These are phyloP conservation scores for Coniochaeta sp. DNA, from an alignment of 2,329 filamentous ascomycete genomes.

Conservation along the genomic window DNA sequence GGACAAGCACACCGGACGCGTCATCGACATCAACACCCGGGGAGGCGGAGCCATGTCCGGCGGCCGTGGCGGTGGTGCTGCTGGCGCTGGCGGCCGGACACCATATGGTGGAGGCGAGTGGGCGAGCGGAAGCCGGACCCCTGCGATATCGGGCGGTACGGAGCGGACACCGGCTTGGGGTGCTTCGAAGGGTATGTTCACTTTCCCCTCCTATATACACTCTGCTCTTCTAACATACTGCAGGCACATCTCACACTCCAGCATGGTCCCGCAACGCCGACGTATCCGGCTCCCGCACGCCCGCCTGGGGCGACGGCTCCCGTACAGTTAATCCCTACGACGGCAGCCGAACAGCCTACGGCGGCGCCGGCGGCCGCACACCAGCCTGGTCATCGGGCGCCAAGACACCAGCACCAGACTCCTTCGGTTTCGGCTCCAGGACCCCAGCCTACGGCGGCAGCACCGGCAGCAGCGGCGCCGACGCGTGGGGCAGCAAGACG, in stretches of 20 bases:
- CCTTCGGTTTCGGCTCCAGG: constrained; percentile 60
- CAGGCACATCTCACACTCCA: constrained; percentile 53
- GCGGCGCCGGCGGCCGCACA: constrained; percentile 53
- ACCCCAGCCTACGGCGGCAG: constrained; percentile 50
- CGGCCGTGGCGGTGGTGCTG: constrained; percentile 37
- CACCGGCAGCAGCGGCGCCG: constrained; percentile 31
- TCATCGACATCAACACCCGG: constrained; percentile 60
- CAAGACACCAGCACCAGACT: constrained; percentile 60
- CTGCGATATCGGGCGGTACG: constrained; percentile 48
- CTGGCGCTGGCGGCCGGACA: constrained; percentile 18
- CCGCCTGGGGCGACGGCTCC: constrained; percentile 63
- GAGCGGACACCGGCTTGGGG: constrained; percentile 75
- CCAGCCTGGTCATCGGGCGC: constrained; percentile 74
- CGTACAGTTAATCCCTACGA: constrained; percentile 65
- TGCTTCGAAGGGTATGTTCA: constrained; percentile 52
- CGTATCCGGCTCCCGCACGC: constrained; percentile 51
- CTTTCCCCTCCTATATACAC: background rate
- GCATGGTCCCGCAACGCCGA: constrained; percentile 49
- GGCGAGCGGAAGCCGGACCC: constrained; percentile 62
- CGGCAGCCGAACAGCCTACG: constrained; percentile 71
- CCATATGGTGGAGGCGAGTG: constrained; percentile 41
- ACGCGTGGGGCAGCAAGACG: constrained; percentile 69
- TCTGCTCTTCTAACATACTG: constrained; percentile 7
- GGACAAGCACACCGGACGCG: constrained; percentile 71
- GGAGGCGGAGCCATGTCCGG: constrained; percentile 24